Evolutionary conservation across 2,329 filamentous ascomycete genomes (phyloP), one percentile per base, ranked within the genome.

Genomic region (Fusarium coicis): DNA sequence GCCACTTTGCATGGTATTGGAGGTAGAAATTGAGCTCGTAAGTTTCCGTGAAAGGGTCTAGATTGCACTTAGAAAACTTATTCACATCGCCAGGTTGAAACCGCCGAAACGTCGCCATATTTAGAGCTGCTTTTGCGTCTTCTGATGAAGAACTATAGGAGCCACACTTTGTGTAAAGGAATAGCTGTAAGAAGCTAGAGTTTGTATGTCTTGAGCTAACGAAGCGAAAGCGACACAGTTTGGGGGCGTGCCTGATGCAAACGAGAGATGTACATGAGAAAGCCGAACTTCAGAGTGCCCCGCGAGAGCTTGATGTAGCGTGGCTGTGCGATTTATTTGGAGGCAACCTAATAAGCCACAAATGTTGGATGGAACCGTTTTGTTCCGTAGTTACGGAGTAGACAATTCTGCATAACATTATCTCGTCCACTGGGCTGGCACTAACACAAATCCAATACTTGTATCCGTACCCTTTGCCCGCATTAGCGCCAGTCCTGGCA

Each of bases 11-110:
- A 74, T 97, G 91, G 84, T 99, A 99, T 79, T 97, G 93, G 67
- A 98, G 90, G 85, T 99, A 99, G 86, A 98, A 99, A 71, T 91
- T 90, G 74, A 97, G 89, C 81, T 97, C 95, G 85, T 98, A 99
- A 63, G 97, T 98, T 85, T 99, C 96, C n/a, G 96, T 98, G 70
- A 98, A 88, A 44, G 94, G 94, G 80, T 99, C 96, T 70, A 99
- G 91, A 81, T 99, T 99, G 84, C 95, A 97, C 74, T 95, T 92
- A 76, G 97, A 97, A 83, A 98, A 92, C 75, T 92, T 92, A 83
- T 97, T 91, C 70, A 98, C 88, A 82, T 99, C 96, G 75, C 90
- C 88, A 5, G 94, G 92, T 69, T 89, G 90, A 86, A 98, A 97
- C 76, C 93, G 91, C 58, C 95, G 92, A 79, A 98, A 93, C 61